Evolutionary conservation across 169 alveolate genomes (phyloP), one percentile per base, ranked within the genome.

Genomic region (Eimeria sp.): DNA sequence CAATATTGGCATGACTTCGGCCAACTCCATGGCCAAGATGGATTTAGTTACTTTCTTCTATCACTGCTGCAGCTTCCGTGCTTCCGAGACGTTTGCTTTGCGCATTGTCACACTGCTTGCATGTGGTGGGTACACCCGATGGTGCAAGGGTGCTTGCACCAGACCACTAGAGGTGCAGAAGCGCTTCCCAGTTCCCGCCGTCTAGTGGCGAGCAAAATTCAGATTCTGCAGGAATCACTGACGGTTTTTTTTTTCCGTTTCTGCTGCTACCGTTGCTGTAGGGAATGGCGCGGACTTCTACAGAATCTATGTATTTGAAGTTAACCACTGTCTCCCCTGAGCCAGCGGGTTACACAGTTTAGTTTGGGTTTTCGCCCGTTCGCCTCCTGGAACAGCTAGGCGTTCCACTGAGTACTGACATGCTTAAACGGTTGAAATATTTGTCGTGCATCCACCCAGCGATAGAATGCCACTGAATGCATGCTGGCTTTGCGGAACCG

Each of bases 1-100:
- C 54, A 76, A 70, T 70, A 70, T 70, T 70, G 80, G 51, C 80
- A 30, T 70, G 80, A 70, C 51, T 30, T 70, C 14, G 80, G 80
- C 25, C 51, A 30, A 30, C 63, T 4, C 6, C 40, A n/a, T 76
- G 87, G 40, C 63, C 63, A 25, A 45, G 30, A 45, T 45, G 11
- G 57, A 76, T 76, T 76, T 22, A 25, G 87, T 45, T 76, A 11
- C 87, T 25, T 5, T 1, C 14, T 63, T 49, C 40, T 43, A 30
- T 22, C 63, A 1, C 9, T 76, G 87, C 58, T 25, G 63, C 45
- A 76, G 40, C 20, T 4, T 63, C 63, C 61, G 65, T 47, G 63
- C 34, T 16, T 5, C 51, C 25, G 22, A 45, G 63, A n/a, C 9
- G 63, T 45, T 76, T 43, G 43, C 63, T n/a, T 7, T 45, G 63